Percentiles rank a stretch among this genome's conserved stretches.
These are phyloP conservation scores for Aspergillus transmontanensis DNA, from an alignment of 2,329 filamentous ascomycete genomes.

Conservation along the genomic window DNA sequence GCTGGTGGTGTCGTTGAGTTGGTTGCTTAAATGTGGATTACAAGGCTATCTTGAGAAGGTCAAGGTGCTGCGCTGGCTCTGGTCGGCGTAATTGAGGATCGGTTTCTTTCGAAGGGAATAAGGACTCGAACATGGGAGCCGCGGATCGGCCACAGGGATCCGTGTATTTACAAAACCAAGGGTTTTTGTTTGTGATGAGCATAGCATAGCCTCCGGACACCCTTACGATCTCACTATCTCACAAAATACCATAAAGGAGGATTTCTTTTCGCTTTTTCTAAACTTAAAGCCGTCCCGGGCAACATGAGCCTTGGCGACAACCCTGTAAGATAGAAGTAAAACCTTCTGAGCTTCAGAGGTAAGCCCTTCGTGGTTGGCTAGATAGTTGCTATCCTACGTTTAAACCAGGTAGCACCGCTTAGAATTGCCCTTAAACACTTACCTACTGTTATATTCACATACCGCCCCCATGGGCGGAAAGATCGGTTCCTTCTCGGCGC, in stretches of 20 bases:
- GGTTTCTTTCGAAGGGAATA: constrained; percentile 30
- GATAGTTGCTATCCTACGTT: background rate
- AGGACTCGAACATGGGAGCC: constrained; percentile 34
- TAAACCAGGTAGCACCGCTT: background rate
- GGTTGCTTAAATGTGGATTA: constrained; percentile 70
- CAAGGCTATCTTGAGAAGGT: constrained; percentile 30
- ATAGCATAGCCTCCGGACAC: constrained; percentile 39
- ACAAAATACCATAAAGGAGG: constrained; percentile 40
- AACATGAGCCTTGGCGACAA: background rate
- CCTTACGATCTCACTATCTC: constrained; percentile 42
- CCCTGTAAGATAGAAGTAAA: background rate
- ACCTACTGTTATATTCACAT: background rate
- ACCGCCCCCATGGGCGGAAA: background rate
- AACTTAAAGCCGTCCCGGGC: background rate
- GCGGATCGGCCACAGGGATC: constrained; percentile 30
- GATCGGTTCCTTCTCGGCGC: background rate
- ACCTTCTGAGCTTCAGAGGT: background rate
- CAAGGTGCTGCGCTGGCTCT: constrained; percentile 32
- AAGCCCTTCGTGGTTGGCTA: background rate
- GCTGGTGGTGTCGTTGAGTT: constrained; percentile 95
- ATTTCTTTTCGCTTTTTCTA: constrained; percentile 22
- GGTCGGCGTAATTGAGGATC: constrained; percentile 34
- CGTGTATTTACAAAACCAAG: constrained; percentile 37
- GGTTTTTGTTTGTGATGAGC: constrained; percentile 41
- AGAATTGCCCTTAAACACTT: background rate